phyloP scores from a whole-genome alignment of 768 basidiomycete genomes.

The Mycena epipterygia region DNA sequence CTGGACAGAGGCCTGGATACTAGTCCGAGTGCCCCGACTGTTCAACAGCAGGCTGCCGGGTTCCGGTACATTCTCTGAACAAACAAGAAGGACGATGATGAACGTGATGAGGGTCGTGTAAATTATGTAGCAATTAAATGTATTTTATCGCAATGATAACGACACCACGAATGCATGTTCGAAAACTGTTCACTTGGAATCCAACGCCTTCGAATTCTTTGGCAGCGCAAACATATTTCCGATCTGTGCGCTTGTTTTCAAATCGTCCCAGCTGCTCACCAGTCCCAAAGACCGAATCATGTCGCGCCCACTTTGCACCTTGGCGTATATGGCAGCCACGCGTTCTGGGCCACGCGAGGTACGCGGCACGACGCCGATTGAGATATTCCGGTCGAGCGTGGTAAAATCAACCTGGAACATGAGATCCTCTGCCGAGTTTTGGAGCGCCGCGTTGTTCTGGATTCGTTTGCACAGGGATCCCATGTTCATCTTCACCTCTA shows the following conservation, averaged over 20 bases:
- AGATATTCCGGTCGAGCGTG: slow-evolving; percentile 22
- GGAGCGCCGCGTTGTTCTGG: slow-evolving; percentile 24
- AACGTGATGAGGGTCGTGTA: not conserved
- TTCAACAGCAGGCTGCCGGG: slow-evolving; percentile 24
- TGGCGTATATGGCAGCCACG: slow-evolving; percentile 19
- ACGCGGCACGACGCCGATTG: slow-evolving; percentile 15
- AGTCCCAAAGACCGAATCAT: slow-evolving; percentile 11
- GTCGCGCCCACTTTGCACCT: slow-evolving; percentile 20
- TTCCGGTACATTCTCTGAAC: slow-evolving; percentile 32
- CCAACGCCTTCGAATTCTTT: no score
- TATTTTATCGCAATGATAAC: not conserved
- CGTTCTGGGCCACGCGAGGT: not conserved
- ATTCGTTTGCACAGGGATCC: slow-evolving; percentile 13
- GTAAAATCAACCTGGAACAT: slow-evolving; percentile 29
- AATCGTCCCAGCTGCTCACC: slow-evolving; percentile 6
- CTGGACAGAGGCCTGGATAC: slow-evolving; percentile 22
- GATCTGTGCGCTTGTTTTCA: slow-evolving; percentile 9
- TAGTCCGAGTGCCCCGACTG: slow-evolving; percentile 27
- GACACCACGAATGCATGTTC: no score
- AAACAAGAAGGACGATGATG: no score
- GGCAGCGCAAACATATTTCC: not conserved
- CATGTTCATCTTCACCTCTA: slow-evolving; percentile 16
- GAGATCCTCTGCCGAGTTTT: not conserved
- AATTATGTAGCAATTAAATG: not conserved
- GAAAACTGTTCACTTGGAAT: no score